Percentiles rank a stretch among this genome's conserved stretches.
Evolutionary conservation across 2,329 filamentous ascomycete species (phyloP).

Genomic region (Stachybotrys chlorohalonatus): DNA sequence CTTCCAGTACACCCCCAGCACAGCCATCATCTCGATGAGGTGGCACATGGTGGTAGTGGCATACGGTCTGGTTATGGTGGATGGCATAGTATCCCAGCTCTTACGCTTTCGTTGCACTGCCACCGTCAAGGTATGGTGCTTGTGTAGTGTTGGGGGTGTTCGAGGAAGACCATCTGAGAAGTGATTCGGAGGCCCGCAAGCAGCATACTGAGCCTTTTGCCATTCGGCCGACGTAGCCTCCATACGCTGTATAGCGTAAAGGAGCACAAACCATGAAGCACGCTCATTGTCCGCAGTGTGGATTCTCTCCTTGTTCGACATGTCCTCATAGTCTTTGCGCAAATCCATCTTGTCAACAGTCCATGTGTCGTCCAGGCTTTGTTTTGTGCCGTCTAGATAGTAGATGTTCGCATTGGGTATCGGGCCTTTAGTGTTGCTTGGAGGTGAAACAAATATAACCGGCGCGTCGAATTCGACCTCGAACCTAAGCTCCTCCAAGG

Average conservation of each 20-base stretch:
- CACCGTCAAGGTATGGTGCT: conserved; percentile 31
- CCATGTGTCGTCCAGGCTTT: conserved; percentile 26
- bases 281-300: conserved; percentile 48
- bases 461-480: conserved; percentile 40
- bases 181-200: conserved; percentile 10
- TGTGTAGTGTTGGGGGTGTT: conserved; percentile 13
- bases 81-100: conserved; percentile 44
- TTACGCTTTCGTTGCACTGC: conserved; percentile 36
- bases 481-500: conserved; percentile 35
- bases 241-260: conserved; percentile 41
- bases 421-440: conserved; percentile 29
- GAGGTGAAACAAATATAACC: conserved; percentile 39
- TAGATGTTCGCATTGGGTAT: conserved; percentile 19
- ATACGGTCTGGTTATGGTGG: conserved; percentile 36
- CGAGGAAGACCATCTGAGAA: conserved; percentile 10
- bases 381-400: conserved; percentile 26
- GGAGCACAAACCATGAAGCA: conserved; percentile 43
- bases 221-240: conserved; percentile 38
- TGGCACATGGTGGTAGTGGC: conserved; percentile 48
- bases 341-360: conserved; percentile 21
- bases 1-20: conserved; percentile 49
- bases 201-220: conserved; percentile 26
- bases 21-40: conserved; percentile 43
- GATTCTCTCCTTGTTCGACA: conserved; percentile 23
- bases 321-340: conserved; percentile 14